Evolutionary conservation across 257 asterid genomes (phyloP).

Genomic region (Solanum paucissectum): DNA sequence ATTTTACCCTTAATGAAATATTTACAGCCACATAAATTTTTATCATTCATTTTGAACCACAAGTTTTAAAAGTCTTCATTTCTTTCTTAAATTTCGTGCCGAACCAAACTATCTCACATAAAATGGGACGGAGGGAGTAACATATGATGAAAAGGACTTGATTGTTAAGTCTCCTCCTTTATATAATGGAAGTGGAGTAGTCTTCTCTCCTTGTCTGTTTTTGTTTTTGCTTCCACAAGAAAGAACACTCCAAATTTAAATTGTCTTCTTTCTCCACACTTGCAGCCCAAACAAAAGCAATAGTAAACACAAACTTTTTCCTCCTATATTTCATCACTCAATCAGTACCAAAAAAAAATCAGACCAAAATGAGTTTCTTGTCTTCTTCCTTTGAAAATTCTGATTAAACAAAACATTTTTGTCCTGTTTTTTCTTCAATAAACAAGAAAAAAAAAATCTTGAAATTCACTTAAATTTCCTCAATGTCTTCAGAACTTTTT

Average conservation of each 20-base stretch:
- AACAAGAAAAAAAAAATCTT: background rate
- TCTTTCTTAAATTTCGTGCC: no score
- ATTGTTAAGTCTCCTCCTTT: slow-evolving; percentile 19
- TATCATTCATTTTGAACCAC: no score
- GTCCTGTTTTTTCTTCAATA: background rate
- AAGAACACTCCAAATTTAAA: slow-evolving; percentile 13
- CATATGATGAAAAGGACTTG: slow-evolving; percentile 3
- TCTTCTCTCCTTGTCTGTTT: slow-evolving; percentile 19
- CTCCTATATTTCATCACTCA: background rate
- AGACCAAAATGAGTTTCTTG: slow-evolving; percentile 26
- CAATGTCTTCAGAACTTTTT: slow-evolving; percentile 67
- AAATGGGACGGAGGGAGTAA: no score
- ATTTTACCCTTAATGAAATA: no score
- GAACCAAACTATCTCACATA: no score
- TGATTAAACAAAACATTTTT: slow-evolving; percentile 8
- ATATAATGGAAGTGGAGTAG: slow-evolving; percentile 26
- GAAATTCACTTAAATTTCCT: background rate
- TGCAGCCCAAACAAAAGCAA: background rate
- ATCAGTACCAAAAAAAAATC: background rate
- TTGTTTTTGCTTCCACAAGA: background rate
- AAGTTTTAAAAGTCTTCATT: no score
- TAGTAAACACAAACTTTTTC: background rate
- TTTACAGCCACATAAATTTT: no score
- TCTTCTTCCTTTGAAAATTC: slow-evolving; percentile 26
- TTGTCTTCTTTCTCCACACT: slow-evolving; percentile 8